These are phyloP conservation scores for Podila verticillata DNA, from an alignment of 192 early-diverging fungal species.

Conservation along the genomic window DNA sequence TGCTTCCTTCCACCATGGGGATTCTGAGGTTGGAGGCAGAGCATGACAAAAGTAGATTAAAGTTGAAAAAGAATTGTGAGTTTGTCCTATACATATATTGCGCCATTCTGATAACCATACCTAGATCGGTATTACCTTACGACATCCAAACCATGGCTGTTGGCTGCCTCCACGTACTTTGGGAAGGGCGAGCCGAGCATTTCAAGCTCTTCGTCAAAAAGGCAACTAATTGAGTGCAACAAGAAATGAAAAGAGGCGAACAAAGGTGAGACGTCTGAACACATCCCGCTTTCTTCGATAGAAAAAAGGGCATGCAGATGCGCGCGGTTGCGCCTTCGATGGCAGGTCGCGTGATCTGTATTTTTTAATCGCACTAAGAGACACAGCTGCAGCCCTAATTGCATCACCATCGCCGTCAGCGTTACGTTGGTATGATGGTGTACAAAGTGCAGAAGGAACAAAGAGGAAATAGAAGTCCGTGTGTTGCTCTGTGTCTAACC, in stretches of 20 bases:
- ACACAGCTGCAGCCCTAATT: no score
- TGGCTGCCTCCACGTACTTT: constrained; percentile 65
- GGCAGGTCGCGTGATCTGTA: no score
- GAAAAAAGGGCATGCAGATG: no score
- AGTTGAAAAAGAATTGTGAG: neutral
- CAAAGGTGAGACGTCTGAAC: no score
- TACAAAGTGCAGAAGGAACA: neutral
- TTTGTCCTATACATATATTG: no score
- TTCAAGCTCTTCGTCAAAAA: constrained; percentile 71
- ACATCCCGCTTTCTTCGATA: no score
- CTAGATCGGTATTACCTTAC: constrained; percentile 42
- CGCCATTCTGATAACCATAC: no score
- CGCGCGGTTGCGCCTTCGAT: no score
- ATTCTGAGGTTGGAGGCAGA: constrained; percentile 42
- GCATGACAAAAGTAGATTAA: neutral
- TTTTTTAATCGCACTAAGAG: no score
- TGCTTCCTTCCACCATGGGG: constrained; percentile 77
- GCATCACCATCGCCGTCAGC: no score
- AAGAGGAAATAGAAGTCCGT: neutral
- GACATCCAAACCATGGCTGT: constrained; percentile 62
- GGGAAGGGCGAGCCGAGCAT: constrained; percentile 73
- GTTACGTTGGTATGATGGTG: no score
- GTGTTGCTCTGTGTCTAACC: constrained; percentile 7
- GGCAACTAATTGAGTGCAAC: constrained; percentile 56
- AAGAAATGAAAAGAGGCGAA: neutral